Conservation (phyloP, 2,329 filamentous ascomycete species). For the Colletotrichum falcatum region DNA sequence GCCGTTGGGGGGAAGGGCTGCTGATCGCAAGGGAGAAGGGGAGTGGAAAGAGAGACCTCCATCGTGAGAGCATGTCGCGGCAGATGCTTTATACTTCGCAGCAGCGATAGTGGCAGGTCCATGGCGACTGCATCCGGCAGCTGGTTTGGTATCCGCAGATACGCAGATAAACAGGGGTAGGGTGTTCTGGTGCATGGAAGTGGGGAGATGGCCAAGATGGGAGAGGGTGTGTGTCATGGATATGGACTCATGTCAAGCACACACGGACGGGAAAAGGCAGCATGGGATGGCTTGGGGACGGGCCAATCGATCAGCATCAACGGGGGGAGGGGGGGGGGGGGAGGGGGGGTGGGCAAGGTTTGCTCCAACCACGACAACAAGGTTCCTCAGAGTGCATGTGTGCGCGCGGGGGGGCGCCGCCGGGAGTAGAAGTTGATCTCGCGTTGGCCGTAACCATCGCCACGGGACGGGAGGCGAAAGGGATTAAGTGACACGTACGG, state of each 20-base stretch:
- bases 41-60: not conserved
- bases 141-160: constrained; percentile 36
- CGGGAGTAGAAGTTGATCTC: constrained; percentile 5
- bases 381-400: constrained; percentile 15
- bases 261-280: constrained; percentile 9
- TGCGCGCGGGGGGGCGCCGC: constrained; percentile 5
- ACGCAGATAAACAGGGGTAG: constrained; percentile 20
- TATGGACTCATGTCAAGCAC: constrained; percentile 29
- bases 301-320: constrained; percentile 11
- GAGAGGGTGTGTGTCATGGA: constrained; percentile 25
- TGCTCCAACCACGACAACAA: constrained; percentile 27
- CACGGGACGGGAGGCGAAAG: constrained; percentile 33
- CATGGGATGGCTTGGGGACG: constrained; percentile 5
- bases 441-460: constrained; percentile 23
- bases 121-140: constrained; percentile 38
- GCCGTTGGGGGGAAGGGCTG: constrained; percentile 29
- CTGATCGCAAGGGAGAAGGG: constrained; percentile 22
- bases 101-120: constrained; percentile 24
- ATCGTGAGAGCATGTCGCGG: constrained; percentile 1
- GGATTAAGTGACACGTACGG: too few species aligned
- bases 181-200: constrained; percentile 26
- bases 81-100: constrained; percentile 34
- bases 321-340: not conserved
- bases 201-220: constrained; percentile 6
- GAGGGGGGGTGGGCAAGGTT: not conserved